Evolutionary conservation across 2,329 filamentous ascomycete species (phyloP).

Genomic region (Tolypocladium capitatum): DNA sequence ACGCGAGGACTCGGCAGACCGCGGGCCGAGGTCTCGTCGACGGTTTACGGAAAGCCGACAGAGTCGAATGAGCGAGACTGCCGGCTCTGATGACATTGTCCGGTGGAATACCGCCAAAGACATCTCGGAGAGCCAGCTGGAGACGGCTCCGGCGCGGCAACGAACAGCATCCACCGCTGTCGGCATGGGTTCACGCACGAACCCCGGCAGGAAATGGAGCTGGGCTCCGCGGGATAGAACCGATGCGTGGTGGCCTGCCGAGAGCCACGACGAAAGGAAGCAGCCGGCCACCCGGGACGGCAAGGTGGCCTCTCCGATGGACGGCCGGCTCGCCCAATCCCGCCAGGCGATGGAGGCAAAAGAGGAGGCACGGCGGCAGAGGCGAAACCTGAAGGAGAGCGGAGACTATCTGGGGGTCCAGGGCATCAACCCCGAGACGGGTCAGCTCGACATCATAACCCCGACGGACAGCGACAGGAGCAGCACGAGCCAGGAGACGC

Average conservation of each 20-base stretch:
- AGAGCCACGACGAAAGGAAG: background rate
- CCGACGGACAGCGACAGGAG: slow-evolving; percentile 33
- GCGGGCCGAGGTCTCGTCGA: background rate
- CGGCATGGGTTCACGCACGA: background rate
- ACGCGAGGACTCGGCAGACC: slow-evolving; percentile 5
- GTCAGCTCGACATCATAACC: slow-evolving; percentile 36
- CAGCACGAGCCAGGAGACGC: slow-evolving; percentile 16
- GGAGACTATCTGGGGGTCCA: slow-evolving; percentile 47
- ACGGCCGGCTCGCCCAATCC: background rate
- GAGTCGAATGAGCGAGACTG: slow-evolving; percentile 8
- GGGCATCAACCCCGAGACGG: slow-evolving; percentile 43
- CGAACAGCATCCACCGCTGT: background rate
- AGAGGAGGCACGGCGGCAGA: slow-evolving; percentile 18
- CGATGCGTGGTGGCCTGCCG: background rate
- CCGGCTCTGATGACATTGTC: slow-evolving; percentile 16
- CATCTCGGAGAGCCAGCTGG: slow-evolving; percentile 5
- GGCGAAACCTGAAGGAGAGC: slow-evolving; percentile 35
- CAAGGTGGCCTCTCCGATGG: background rate
- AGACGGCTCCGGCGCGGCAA: background rate
- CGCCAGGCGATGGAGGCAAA: slow-evolving; percentile 13
- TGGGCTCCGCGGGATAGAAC: slow-evolving; percentile 6
- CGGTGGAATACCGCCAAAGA: slow-evolving; percentile 23
- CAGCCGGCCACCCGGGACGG: too few species aligned
- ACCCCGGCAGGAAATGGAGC: slow-evolving; percentile 7
- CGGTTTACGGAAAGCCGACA: slow-evolving; percentile 6